Base-by-base conservation (phyloP, 2,329 filamentous ascomycete species). In the Trichophyton benhamiae region DNA sequence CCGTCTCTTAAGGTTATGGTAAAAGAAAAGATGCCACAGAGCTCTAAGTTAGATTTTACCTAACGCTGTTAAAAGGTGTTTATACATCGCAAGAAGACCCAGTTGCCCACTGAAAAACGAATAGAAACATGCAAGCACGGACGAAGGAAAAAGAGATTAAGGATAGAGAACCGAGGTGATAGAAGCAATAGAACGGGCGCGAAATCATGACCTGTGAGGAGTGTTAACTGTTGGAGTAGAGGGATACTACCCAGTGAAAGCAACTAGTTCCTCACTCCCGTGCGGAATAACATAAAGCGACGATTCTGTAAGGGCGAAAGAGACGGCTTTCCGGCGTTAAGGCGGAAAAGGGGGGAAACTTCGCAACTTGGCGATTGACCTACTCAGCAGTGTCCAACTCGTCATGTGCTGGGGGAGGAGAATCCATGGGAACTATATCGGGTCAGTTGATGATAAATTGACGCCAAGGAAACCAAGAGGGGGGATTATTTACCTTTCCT, bases 331-430 rank as follows among this genome's bases (percentile, higher is more conserved):
- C 52, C 52, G 52, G 3, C 15, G 13, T n/a, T 27, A 36, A 33
- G 52, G 27, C 27, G 52, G 55, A 58, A 42, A 33, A 44, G 6
- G 36, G 55, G 55, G 36, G 41, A 25, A 30, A 36, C 17, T 58
- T 58, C 33, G 17, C 36, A 58, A 42, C 41, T 58, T 58, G 52
- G 52, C 27, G 52, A 55, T 17, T 55, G 66, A 73, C 71, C 74
- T 80, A 85, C 78, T 97, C 94, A 70, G 91, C 92, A 72, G 94
- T 91, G 75, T 99, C 94, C 72, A 97, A 83, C 72, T 99, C 94
- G 74, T 99, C 94, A 71, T 96, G 90, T 68, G 85, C 87, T 65
- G 89, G 86, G 65, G 89, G 84, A 67, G 89, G 87, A 69, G 88
- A 89, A 67, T 95, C 90, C 69, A 87, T 78, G 72, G 83, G 74